Evolutionary conservation across 305 asterid species (phyloP), one percentile per base, ranked within the genome.

Genomic region (Rubia balearica): DNA sequence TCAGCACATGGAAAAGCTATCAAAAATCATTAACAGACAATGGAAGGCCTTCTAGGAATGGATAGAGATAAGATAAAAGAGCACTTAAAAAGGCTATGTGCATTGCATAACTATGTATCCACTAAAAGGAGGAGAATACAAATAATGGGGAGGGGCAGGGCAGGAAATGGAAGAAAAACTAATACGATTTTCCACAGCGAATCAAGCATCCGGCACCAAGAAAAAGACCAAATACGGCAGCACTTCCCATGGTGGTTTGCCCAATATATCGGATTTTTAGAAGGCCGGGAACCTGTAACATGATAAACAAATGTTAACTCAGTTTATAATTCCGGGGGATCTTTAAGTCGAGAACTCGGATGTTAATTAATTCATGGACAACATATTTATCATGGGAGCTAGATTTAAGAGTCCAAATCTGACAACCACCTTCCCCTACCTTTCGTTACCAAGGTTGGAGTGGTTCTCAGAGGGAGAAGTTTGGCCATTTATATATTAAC

Each of bases 281-380:
- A 21, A 57, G 62, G 62, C 62, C 62, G 2, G 62, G 62, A 57
- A 57, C 62, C 36, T 57, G 62, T 57, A 57, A 22, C 62, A 57
- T 9, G 7, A 57, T 57, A 22, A 21, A 57, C 33, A 57, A 57
- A 45, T 45, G 16, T 8, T 19, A n/a, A 56, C 30, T 21, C 9
- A 56, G 61, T 56, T 19, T 56, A 57, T 57, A 33, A 21, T 57
- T 55, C 30, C 30, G 17, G 27, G 12, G 19, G 27, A n/a, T 55
- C 30, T 21, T 55, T 19, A 55, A 19, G 30, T 21, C 30, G 17
- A 55, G 27, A 55, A 17, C 27, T 55, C 61, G 7, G 24, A 55
- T 55, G 27, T 19, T 55, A 7, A 55, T 55, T 7, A 10, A 55
- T 17, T 55, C 61, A 55, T n/a, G 12, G 61, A 19, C 30, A 17